These are phyloP conservation scores for Pythium rhizo-oryzae DNA, from an alignment of 352 stramenopile species.

Conservation along the genomic window DNA sequence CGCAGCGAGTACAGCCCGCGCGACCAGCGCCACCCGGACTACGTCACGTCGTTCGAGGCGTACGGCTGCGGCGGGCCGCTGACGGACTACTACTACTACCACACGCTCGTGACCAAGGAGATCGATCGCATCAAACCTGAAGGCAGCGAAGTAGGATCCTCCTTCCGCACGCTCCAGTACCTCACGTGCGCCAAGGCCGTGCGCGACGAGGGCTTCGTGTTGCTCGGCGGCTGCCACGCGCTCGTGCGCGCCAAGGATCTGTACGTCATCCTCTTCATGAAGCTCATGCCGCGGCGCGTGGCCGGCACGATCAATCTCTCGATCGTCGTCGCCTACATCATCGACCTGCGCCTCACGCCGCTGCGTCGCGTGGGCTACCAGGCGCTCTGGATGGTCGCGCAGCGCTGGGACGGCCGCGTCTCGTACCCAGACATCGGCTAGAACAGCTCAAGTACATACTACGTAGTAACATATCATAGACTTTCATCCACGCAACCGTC, in stretches of 20 bases:
- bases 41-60: constrained; percentile 38
- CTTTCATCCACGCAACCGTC: too few species aligned
- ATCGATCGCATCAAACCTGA: neutral
- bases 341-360: constrained; percentile 31
- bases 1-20: constrained; percentile 33
- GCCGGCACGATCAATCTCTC: constrained; percentile 39
- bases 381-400: constrained; percentile 28
- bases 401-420: constrained; percentile 36
- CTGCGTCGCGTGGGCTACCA: constrained; percentile 37
- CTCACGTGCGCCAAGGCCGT: constrained; percentile 41
- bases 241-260: constrained; percentile 43
- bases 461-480: neutral
- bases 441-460: neutral
- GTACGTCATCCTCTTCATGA: constrained; percentile 41
- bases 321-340: constrained; percentile 34
- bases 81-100: constrained; percentile 45
- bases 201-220: constrained; percentile 40
- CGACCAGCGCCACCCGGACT: constrained; percentile 28
- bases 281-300: constrained; percentile 29
- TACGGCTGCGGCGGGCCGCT: constrained; percentile 39
- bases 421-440: constrained; percentile 41
- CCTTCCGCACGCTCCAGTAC: constrained; percentile 22
- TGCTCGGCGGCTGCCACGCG: constrained; percentile 37
- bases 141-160: neutral
- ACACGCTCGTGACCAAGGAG: constrained; percentile 35